phyloP scores from a whole-genome alignment of 805 yeast species.

The Candida incommunis region DNA sequence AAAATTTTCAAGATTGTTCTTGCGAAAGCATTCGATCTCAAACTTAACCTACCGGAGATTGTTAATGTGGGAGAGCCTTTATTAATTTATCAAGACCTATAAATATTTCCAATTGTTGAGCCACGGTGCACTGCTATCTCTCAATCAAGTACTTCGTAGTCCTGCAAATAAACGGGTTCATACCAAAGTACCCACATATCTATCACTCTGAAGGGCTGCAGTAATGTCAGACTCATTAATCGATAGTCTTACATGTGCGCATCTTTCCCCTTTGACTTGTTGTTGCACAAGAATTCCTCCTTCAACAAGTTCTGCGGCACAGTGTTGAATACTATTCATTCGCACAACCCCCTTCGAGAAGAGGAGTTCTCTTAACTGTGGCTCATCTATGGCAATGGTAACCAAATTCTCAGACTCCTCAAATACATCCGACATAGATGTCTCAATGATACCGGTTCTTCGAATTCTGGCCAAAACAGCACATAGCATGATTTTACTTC shows the following conservation, averaged over 20 bases:
- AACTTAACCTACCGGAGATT: constrained; percentile 72
- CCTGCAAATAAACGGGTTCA: constrained; percentile 5
- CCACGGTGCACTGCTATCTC: background rate
- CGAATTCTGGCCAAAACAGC: constrained; percentile 51
- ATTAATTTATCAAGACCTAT: constrained; percentile 41
- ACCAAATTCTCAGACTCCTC: constrained; percentile 56
- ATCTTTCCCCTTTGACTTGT: constrained; percentile 51
- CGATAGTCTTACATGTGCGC: constrained; percentile 47
- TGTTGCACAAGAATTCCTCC: constrained; percentile 66
- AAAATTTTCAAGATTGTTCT: constrained; percentile 84
- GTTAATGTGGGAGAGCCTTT: constrained; percentile 84
- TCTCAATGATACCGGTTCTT: constrained; percentile 58
- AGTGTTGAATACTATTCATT: constrained; percentile 42
- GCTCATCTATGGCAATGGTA: constrained; percentile 24
- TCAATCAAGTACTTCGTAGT: background rate
- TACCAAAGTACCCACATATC: constrained; percentile 25
- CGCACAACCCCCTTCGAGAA: constrained; percentile 27
- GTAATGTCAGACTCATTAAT: constrained; percentile 59
- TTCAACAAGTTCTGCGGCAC: constrained; percentile 59
- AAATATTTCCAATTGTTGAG: constrained; percentile 10
- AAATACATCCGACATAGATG: constrained; percentile 56
- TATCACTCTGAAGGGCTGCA: constrained; percentile 45
- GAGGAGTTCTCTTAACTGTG: constrained; percentile 11
- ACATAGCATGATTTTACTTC: constrained; percentile 58
- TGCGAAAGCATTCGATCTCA: constrained; percentile 80